phyloP scores from a whole-genome alignment of 2,329 filamentous ascomycete genomes.

The Cladosporium velox region DNA sequence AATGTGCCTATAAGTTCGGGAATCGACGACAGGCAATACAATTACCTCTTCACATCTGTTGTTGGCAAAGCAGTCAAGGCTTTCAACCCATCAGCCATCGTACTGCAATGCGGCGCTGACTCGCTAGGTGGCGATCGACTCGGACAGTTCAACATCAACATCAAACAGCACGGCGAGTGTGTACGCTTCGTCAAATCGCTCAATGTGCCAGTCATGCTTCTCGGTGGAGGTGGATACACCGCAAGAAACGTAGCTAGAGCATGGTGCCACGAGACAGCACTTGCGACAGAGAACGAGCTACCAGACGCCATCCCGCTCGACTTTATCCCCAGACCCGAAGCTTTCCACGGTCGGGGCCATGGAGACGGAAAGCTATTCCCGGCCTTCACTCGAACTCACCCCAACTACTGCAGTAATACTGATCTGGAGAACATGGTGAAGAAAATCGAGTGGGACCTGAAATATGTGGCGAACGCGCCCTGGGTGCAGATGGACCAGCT shows the following conservation, averaged over 20 bases:
- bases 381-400: constrained; percentile 63
- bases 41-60: constrained; percentile 76
- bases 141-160: constrained; percentile 92
- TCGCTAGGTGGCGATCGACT: constrained; percentile 88
- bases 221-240: constrained; percentile 93
- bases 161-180: constrained; percentile 86
- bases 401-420: constrained; percentile 72
- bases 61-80: constrained; percentile 74
- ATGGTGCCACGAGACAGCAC: constrained; percentile 92
- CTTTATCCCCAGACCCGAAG: constrained; percentile 79
- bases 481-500: constrained; percentile 47
- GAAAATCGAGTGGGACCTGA: constrained; percentile 78
- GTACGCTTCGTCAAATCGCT: constrained; percentile 83
- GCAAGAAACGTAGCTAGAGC: constrained; percentile 90
- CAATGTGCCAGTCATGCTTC: constrained; percentile 77
- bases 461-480: constrained; percentile 79
- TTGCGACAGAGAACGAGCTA: constrained; percentile 75
- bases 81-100: constrained; percentile 83
- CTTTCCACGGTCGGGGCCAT: constrained; percentile 78
- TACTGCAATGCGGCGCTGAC: constrained; percentile 91
- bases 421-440: constrained; percentile 71
- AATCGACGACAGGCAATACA: constrained; percentile 73
- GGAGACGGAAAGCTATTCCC: constrained; percentile 72
- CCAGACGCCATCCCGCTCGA: constrained; percentile 68
- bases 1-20: constrained; percentile 67